A percentile compares a stretch with the other conserved stretches of the same genome.
These are phyloP conservation scores for Cladosporium sp. DNA, from an alignment of 2,329 filamentous ascomycete species.

Conservation along the genomic window DNA sequence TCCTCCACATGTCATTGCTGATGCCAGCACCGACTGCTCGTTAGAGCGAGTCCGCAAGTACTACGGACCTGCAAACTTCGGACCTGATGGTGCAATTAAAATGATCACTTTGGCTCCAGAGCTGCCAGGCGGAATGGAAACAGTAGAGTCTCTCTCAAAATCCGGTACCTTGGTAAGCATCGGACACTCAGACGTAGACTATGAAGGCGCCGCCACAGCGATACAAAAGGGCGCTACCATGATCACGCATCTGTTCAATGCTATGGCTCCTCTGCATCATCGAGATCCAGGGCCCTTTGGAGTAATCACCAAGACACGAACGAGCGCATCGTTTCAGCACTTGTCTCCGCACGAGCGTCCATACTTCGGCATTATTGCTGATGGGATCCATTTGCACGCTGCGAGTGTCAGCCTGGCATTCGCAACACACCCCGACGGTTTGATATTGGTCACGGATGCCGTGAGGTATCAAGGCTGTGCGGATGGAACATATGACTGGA, in stretches of 20 bases:
- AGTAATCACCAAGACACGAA: conserved; percentile 60
- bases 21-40: conserved; percentile 55
- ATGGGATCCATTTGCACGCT: conserved; percentile 85
- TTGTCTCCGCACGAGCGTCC: conserved; percentile 47
- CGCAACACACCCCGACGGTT: conserved; percentile 76
- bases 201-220: conserved; percentile 71
- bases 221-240: conserved; percentile 74
- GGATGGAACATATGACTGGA: conserved; percentile 83
- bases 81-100: conserved; percentile 51
- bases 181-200: conserved; percentile 82
- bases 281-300: conserved; percentile 89
- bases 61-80: conserved; percentile 69
- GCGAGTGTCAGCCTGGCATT: conserved; percentile 86
- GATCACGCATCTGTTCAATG: conserved; percentile 93
- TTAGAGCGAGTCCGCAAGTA: conserved; percentile 58
- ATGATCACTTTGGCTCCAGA: conserved; percentile 88
- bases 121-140: conserved; percentile 54
- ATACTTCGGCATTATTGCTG: conserved; percentile 84
- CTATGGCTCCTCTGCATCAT: conserved; percentile 86
- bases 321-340: conserved; percentile 25
- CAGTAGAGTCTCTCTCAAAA: conserved; percentile 63
- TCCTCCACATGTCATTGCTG: conserved; percentile 65
- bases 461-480: conserved; percentile 86
- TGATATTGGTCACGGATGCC: conserved; percentile 87
- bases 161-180: conserved; percentile 72